Evolutionary conservation across 345 rosid genomes (phyloP).

Genomic region (Citrus reticulata): DNA sequence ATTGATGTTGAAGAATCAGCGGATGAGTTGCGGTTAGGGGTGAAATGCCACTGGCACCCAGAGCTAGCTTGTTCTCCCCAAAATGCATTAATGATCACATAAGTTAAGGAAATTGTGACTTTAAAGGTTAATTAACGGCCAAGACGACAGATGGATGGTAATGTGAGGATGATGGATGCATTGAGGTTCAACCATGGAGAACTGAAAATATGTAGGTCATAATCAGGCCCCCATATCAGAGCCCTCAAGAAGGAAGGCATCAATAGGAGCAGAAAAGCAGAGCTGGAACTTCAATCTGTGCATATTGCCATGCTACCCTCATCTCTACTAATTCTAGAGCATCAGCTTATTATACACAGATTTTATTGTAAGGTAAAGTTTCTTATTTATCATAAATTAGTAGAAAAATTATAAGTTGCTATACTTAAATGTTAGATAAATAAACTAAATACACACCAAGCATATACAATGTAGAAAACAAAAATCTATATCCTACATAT

Average conservation of each 20-base stretch:
- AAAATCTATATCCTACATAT: background rate
- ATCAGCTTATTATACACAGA: slow-evolving; percentile 12
- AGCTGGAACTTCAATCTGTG: background rate
- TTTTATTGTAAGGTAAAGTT: background rate
- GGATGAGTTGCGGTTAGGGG: too few species aligned
- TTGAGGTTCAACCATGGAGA: background rate
- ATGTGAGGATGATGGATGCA: background rate
- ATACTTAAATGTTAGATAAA: background rate
- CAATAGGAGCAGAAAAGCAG: background rate
- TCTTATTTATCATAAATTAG: background rate
- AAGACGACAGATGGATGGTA: background rate
- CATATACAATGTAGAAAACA: background rate
- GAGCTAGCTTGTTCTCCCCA: too few species aligned
- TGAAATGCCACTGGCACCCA: too few species aligned
- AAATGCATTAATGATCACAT: background rate
- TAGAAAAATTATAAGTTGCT: background rate
- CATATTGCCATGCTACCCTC: background rate
- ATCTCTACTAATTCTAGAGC: background rate
- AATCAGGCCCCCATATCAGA: background rate
- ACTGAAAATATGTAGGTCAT: background rate
- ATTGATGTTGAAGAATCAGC: too few species aligned
- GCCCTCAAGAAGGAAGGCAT: background rate
- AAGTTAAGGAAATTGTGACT: background rate
- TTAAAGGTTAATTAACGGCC: background rate
- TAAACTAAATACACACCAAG: background rate